Evolutionary conservation across 202 grass and related monocot species (phyloP).

Genomic region (Elaeis oleifera): DNA sequence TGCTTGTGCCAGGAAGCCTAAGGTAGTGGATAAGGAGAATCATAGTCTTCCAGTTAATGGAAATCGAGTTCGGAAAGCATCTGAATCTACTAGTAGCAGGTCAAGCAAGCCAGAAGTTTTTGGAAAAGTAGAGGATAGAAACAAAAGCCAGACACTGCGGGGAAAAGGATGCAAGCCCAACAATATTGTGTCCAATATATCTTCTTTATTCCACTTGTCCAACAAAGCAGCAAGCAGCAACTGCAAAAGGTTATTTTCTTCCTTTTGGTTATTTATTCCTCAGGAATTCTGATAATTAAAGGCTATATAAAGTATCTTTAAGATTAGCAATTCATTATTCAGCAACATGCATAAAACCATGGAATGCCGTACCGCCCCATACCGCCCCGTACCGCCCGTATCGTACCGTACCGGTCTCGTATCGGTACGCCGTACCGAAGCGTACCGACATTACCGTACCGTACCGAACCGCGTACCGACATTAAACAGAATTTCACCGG

Average conservation of each 20-base stretch:
- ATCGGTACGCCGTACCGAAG: no score
- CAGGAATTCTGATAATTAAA: constrained; percentile 11
- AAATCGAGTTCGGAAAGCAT: constrained; percentile 29
- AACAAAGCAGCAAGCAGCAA: constrained; percentile 42
- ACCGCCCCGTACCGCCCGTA: no score
- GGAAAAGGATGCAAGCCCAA: constrained; percentile 53
- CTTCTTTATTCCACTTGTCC: constrained; percentile 86
- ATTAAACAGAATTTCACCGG: no score
- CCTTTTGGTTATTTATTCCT: constrained; percentile 10
- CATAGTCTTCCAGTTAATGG: constrained; percentile 41
- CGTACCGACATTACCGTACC: no score
- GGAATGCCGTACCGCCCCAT: no score
- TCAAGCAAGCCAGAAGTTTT: constrained; percentile 31
- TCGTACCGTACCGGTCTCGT: no score
- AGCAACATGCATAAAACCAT: no score
- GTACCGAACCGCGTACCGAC: no score
- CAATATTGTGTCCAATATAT: constrained; percentile 64
- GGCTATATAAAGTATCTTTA: neutral
- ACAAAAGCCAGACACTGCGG: constrained; percentile 22
- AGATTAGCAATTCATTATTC: neutral
- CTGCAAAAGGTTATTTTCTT: constrained; percentile 33
- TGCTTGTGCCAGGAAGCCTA: constrained; percentile 27
- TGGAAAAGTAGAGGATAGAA: constrained; percentile 26
- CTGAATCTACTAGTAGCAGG: constrained; percentile 34
- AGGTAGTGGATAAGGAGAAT: constrained; percentile 32